phyloP scores from a whole-genome alignment of 2,329 filamentous ascomycete genomes.

The Fusarium mangiferae region DNA sequence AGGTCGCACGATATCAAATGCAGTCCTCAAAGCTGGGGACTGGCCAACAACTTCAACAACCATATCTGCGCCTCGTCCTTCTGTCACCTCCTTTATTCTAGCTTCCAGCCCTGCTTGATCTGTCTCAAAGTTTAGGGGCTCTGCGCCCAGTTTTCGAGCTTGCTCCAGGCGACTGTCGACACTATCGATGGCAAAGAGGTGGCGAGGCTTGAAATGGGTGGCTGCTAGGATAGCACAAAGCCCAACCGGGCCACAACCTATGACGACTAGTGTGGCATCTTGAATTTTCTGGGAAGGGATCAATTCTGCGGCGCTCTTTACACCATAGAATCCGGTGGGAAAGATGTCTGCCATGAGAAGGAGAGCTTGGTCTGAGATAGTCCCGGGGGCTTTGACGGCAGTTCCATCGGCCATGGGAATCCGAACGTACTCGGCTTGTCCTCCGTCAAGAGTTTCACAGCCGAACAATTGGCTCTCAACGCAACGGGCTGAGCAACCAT shows the following conservation, averaged over 20 bases:
- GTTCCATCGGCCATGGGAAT: constrained; percentile 85
- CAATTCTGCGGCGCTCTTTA: constrained; percentile 78
- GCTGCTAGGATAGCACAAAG: constrained; percentile 85
- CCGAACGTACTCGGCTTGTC: constrained; percentile 84
- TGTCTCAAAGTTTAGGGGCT: constrained; percentile 81
- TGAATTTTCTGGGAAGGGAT: constrained; percentile 53
- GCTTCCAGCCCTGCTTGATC: constrained; percentile 72
- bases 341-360: constrained; percentile 95
- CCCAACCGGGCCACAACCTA: constrained; percentile 88
- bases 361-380: constrained; percentile 78
- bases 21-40: constrained; percentile 74
- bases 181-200: constrained; percentile 82
- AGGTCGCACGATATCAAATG: constrained; percentile 76
- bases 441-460: constrained; percentile 74
- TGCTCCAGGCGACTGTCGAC: constrained; percentile 79
- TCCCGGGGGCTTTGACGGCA: constrained; percentile 73
- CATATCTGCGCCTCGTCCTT: constrained; percentile 85
- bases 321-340: constrained; percentile 86
- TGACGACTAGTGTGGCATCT: constrained; percentile 76
- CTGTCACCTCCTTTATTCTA: constrained; percentile 78
- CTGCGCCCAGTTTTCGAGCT: constrained; percentile 79
- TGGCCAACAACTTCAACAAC: constrained; percentile 83
- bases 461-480: constrained; percentile 77
- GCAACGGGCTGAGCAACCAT: constrained; percentile 81
- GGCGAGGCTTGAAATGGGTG: constrained; percentile 77